A percentile compares a stretch with the other conserved stretches of the same genome.
phyloP scores from a whole-genome alignment of 2,329 filamentous ascomycete genomes.

The Hymenoscyphus infarciens region DNA sequence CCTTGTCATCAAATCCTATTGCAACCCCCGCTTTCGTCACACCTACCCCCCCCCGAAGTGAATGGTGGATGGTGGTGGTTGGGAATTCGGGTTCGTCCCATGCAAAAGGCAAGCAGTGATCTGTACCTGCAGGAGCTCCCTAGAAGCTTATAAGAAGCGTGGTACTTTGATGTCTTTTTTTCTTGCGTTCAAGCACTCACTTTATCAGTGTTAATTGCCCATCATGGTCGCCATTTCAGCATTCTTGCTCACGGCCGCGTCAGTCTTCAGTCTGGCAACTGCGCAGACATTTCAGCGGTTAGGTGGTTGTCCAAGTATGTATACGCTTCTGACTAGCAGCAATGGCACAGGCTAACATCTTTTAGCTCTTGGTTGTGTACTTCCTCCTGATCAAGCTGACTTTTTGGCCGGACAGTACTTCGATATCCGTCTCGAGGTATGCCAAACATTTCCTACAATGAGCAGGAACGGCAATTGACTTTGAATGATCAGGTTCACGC shows the following conservation, averaged over 20 bases:
- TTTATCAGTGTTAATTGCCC: conserved; percentile 11
- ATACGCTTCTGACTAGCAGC: neutral
- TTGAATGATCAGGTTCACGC: conserved; percentile 56
- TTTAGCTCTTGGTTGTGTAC: conserved; percentile 51
- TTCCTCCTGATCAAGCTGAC: conserved; percentile 65
- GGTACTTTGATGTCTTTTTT: conserved; percentile 9
- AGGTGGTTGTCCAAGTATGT: conserved; percentile 49
- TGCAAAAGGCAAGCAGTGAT: neutral
- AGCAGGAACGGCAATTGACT: neutral
- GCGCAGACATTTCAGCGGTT: conserved; percentile 59
- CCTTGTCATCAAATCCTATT: neutral
- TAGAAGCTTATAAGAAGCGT: conserved; percentile 4
- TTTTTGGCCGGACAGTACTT: conserved; percentile 83
- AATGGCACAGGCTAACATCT: conserved; percentile 11
- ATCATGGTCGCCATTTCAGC: conserved; percentile 30
- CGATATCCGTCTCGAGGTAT: conserved; percentile 69
- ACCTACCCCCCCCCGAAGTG: neutral
- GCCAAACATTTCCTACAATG: conserved; percentile 11
- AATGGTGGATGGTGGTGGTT: neutral
- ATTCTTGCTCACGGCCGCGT: conserved; percentile 35
- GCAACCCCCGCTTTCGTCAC: neutral
- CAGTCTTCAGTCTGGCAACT: conserved; percentile 40
- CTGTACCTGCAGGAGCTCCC: conserved; percentile 11
- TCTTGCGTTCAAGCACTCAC: neutral
- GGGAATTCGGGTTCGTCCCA: conserved; percentile 7